Conservation (phyloP, 1,284 basidiomycete species). For the Malassezia psittaci region DNA sequence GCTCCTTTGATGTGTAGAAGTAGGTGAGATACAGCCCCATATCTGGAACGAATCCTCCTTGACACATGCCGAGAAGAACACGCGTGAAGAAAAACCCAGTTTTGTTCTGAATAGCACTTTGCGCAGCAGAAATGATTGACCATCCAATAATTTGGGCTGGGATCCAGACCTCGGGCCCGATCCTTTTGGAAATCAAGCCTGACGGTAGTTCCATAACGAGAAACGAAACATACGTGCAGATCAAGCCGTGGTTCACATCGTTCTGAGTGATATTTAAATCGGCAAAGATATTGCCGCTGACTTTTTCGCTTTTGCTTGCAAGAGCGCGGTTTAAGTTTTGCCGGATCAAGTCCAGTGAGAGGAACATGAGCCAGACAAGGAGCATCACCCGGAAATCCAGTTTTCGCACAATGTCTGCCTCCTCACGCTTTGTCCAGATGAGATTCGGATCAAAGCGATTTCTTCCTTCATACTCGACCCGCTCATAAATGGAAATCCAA, state of each 20-base stretch:
- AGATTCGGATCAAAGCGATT: constrained; percentile 12
- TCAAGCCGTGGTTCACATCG: constrained; percentile 34
- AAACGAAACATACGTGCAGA: constrained; percentile 23
- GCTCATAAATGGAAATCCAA: constrained; percentile 22
- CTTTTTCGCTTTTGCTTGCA: constrained; percentile 20
- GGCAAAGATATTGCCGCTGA: not conserved
- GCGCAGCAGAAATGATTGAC: constrained; percentile 19
- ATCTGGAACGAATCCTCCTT: constrained; percentile 54
- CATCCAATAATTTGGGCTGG: constrained; percentile 27
- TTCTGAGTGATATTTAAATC: constrained; percentile 30
- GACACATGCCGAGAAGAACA: constrained; percentile 39
- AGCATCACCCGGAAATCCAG: constrained; percentile 1
- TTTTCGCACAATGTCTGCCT: constrained; percentile 4
- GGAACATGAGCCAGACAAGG: constrained; percentile 18
- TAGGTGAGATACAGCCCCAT: constrained; percentile 49
- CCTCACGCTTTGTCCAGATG: constrained; percentile 13
- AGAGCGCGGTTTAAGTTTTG: constrained; percentile 19
- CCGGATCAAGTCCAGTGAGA: constrained; percentile 20
- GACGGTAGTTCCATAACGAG: constrained; percentile 30
- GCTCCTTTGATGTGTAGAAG: constrained; percentile 46
- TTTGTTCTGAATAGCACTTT: constrained; percentile 15
- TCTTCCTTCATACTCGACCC: constrained; percentile 8
- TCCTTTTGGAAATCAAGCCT: constrained; percentile 28
- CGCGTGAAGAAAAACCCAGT: constrained; percentile 26
- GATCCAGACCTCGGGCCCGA: constrained; percentile 32